Percentiles rank a stretch among this genome's conserved stretches.
Conservation (phyloP, 805 yeast genomes). For the Brettanomyces bruxellensis region DNA sequence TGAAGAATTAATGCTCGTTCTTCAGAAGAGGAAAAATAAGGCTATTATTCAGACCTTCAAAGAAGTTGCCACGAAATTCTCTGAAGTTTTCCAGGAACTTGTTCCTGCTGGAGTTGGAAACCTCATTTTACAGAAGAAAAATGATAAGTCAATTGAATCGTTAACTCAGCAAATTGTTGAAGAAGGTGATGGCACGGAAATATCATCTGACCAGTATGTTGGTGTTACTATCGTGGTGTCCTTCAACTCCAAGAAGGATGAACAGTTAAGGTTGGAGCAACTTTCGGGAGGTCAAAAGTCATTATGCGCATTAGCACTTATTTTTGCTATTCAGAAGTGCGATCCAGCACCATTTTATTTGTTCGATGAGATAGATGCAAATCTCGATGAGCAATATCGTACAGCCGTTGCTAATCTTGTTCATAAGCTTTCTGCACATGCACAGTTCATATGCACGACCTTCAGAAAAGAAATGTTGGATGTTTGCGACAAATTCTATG, state of each 20-base stretch:
- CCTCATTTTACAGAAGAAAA: slow-evolving; percentile 51
- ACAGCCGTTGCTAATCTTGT: slow-evolving; percentile 77
- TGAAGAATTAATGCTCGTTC: slow-evolving; percentile 54
- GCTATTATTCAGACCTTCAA: slow-evolving; percentile 75
- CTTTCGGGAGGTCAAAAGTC: slow-evolving; percentile 96
- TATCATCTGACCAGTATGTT: slow-evolving; percentile 29
- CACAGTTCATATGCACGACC: slow-evolving; percentile 94
- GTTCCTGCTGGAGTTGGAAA: slow-evolving; percentile 81
- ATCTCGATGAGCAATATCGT: slow-evolving; percentile 86
- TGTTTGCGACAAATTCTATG: slow-evolving; percentile 79
- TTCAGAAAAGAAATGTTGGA: slow-evolving; percentile 89
- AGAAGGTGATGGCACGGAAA: slow-evolving; percentile 12
- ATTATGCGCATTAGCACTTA: slow-evolving; percentile 89
- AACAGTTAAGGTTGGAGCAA: slow-evolving; percentile 82
- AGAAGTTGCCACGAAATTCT: slow-evolving; percentile 65
- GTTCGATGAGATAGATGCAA: slow-evolving; percentile 96
- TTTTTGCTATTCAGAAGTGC: slow-evolving; percentile 86
- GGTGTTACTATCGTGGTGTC: slow-evolving; percentile 88
- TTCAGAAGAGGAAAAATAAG: slow-evolving; percentile 71
- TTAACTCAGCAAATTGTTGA: slow-evolving; percentile 14
- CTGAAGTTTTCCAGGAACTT: slow-evolving; percentile 64
- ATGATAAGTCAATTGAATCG: slow-evolving; percentile 8
- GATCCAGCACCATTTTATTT: slow-evolving; percentile 97
- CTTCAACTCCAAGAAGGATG: slow-evolving; percentile 77
- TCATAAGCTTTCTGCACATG: slow-evolving; percentile 50